Evolutionary conservation across 139 green algal genomes (phyloP).

Genomic region (Helicosporidium sp.): DNA sequence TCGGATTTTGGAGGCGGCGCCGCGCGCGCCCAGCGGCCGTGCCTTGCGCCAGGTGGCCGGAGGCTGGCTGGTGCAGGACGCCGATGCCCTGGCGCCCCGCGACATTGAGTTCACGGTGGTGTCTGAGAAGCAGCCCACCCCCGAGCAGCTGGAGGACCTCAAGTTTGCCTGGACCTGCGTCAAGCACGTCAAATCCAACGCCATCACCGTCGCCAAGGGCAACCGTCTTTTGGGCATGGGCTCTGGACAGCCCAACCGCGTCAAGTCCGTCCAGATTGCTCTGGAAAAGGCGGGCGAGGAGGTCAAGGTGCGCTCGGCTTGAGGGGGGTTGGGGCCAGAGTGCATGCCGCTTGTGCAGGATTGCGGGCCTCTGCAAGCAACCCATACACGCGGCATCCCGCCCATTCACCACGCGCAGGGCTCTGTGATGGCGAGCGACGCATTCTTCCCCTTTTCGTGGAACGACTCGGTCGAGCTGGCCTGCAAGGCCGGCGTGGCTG

Average conservation of each 20-base stretch:
- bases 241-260: conserved; percentile 92
- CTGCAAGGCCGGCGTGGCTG: conserved; percentile 78
- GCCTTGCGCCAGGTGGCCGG: conserved; percentile 63
- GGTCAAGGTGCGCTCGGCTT: conserved; percentile 34
- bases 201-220: conserved; percentile 92
- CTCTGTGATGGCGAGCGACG: conserved; percentile 76
- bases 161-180: conserved; percentile 87
- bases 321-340: no score
- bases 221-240: conserved; percentile 87
- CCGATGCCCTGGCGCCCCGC: conserved; percentile 56
- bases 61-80: conserved; percentile 68
- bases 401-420: conserved; percentile 27
- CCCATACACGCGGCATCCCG: no score
- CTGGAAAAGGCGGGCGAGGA: conserved; percentile 84
- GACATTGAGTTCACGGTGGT: conserved; percentile 67
- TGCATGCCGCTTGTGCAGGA: no score
- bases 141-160: conserved; percentile 74
- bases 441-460: conserved; percentile 98
- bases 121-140: conserved; percentile 63
- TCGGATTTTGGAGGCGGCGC: conserved; percentile 84
- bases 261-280: conserved; percentile 81
- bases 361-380: no score
- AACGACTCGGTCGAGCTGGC: conserved; percentile 85
- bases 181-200: conserved; percentile 99
- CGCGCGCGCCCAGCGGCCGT: conserved; percentile 35